A percentile compares a stretch with the other conserved stretches of the same genome.
Conservation (phyloP, 1,284 basidiomycete species). For the Moesziomyces sp. region DNA sequence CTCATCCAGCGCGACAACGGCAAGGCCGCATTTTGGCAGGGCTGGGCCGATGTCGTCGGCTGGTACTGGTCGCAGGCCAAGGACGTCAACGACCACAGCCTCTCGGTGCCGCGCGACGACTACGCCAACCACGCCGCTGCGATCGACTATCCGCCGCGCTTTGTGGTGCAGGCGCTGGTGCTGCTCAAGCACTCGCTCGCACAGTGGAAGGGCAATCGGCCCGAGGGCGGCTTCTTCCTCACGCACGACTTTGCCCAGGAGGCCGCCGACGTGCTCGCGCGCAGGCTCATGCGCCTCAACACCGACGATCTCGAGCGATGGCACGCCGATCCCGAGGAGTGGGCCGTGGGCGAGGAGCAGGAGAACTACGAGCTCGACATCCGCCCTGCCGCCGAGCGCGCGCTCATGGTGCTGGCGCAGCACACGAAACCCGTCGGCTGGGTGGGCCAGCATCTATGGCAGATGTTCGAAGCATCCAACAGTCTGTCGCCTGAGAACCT, state of each 20-base stretch:
- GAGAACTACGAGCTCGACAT: slow-evolving; percentile 61
- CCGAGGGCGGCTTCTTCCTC: slow-evolving; percentile 44
- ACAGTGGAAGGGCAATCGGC: slow-evolving; percentile 56
- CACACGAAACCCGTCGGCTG: slow-evolving; percentile 44
- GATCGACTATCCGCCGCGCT: slow-evolving; percentile 56
- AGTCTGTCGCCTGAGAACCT: slow-evolving; percentile 34
- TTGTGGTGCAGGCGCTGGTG: slow-evolving; percentile 61
- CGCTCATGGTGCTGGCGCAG: slow-evolving; percentile 56
- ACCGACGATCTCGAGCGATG: slow-evolving; percentile 58
- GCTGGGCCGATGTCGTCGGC: slow-evolving; percentile 61
- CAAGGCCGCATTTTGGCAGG: slow-evolving; percentile 61
- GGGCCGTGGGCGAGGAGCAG: slow-evolving; percentile 60
- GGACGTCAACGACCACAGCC: slow-evolving; percentile 34
- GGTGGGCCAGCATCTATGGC: slow-evolving; percentile 59
- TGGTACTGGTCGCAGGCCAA: slow-evolving; percentile 65
- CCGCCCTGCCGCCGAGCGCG: slow-evolving; percentile 62
- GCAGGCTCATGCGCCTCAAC: slow-evolving; percentile 59
- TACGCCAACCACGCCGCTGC: slow-evolving; percentile 43
- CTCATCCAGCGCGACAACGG: slow-evolving; percentile 58
- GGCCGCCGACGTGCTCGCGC: slow-evolving; percentile 57
- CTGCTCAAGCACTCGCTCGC: slow-evolving; percentile 55
- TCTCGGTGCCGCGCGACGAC: slow-evolving; percentile 44
- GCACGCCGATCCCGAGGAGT: slow-evolving; percentile 61
- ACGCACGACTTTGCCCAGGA: slow-evolving; percentile 51
- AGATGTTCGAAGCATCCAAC: slow-evolving; percentile 42